Base-by-base conservation (phyloP, 768 basidiomycete species). In the Rossbeevera mucosa region DNA sequence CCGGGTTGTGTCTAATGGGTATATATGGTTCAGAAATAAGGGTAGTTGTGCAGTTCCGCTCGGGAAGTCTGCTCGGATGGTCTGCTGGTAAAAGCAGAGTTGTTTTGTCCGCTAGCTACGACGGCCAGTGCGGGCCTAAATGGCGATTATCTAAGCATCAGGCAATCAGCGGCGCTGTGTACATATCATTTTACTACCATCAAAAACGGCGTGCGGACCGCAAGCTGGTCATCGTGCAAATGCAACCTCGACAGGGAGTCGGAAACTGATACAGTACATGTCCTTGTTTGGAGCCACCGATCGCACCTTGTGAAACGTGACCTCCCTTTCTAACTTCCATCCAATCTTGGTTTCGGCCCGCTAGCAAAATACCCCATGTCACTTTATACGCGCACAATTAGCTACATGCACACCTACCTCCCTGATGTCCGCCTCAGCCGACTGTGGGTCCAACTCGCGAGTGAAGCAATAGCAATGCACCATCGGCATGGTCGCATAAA, bases 401-500 rank as follows among this genome's bases (percentile, higher is more conserved):
- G 30, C 33, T 18, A 44, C 57, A 38, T 49, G 47, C 16, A 20
- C 29, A 69, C 86, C 55, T 64, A 94, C 95, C 80, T 84, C 69
- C 53, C 76, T 78, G 63, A 98, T 93, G 68, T 99, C 94, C 48
- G 58, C 68, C 65, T 85, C 78, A 4, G 92, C 93, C 47, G 72
- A 75, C 18, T 78, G 78, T 31, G 67, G 70, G 36, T 91, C 91
- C 20, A 84, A 59, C 68, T 94, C 91, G 49, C 91, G 82, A 25
- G 94, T 93, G 71, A 99, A 99, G 72, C 94, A 97, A 68, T 99
- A 86, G 58, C 91, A 94, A 65, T 99, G 96, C 14, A 99, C 77
- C 78, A 91, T 82, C 2, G 96, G 95, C 85, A 95, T 84, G 52
- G 65, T 53, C 20, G 48, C 42, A 59, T 72, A 73, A 56, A 76